Percentiles rank a stretch among this genome's conserved stretches.
These are phyloP conservation scores for Apiospora phragmitis DNA, from an alignment of 2,329 filamentous ascomycete species.

Conservation along the genomic window DNA sequence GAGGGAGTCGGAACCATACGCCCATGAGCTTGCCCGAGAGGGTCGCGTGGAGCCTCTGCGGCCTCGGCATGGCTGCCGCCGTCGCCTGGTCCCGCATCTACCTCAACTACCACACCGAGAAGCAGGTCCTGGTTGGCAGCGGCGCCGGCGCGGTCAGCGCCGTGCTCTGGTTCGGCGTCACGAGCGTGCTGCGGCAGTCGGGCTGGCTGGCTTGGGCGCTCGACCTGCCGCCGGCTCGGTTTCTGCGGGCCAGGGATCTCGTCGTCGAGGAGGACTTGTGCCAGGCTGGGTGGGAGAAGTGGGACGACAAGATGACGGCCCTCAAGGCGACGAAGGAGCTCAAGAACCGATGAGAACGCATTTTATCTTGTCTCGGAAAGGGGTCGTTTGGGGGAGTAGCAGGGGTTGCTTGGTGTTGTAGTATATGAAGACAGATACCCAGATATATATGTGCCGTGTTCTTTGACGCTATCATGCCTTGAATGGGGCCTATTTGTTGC, in stretches of 20 bases:
- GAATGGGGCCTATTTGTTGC: not conserved
- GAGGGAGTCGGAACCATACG: slow-evolving; percentile 45
- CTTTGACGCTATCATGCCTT: not conserved
- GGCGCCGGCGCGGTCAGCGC: slow-evolving; percentile 71
- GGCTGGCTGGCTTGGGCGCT: slow-evolving; percentile 75
- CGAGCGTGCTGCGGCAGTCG: slow-evolving; percentile 61
- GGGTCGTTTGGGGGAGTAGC: not conserved
- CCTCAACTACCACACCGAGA: slow-evolving; percentile 86
- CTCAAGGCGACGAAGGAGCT: slow-evolving; percentile 33
- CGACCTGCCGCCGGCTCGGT: slow-evolving; percentile 62
- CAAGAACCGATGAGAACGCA: slow-evolving; percentile 23
- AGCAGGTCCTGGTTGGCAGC: slow-evolving; percentile 82
- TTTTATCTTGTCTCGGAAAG: too few relatives aligned
- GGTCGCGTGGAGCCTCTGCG: slow-evolving; percentile 51
- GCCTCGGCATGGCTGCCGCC: slow-evolving; percentile 60
- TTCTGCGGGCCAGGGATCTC: slow-evolving; percentile 77
- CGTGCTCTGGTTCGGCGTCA: slow-evolving; percentile 75
- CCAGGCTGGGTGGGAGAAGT: slow-evolving; percentile 92
- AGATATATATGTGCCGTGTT: not conserved
- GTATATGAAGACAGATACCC: not conserved
- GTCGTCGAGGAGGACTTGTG: slow-evolving; percentile 85
- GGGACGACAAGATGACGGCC: slow-evolving; percentile 59
- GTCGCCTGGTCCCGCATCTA: slow-evolving; percentile 87
- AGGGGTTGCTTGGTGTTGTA: not conserved
- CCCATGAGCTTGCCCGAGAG: slow-evolving; percentile 66